These are phyloP conservation scores for Trichoderma erinaceum DNA, from an alignment of 495 filamentous ascomycete genomes.

Conservation along the genomic window DNA sequence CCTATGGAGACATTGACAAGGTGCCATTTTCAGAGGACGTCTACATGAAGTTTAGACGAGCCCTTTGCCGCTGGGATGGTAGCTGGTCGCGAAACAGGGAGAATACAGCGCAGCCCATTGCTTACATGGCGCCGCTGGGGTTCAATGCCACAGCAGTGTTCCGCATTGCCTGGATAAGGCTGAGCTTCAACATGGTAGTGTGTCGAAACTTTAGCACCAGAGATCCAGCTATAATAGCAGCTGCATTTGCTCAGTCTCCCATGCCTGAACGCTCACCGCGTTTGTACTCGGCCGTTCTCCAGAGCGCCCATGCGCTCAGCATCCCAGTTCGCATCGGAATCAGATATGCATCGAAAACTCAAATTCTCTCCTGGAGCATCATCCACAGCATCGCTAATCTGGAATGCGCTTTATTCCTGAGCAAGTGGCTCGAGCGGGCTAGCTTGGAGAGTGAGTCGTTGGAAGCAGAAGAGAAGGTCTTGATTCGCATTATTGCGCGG, in stretches of 20 bases:
- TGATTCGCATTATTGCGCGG: background rate
- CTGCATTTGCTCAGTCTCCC: slow-evolving; percentile 35
- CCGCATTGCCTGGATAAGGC: slow-evolving; percentile 47
- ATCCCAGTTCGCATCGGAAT: slow-evolving; percentile 50
- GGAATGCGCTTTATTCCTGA: slow-evolving; percentile 44
- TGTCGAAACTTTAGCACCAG: slow-evolving; percentile 44
- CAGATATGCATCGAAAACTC: slow-evolving; percentile 45
- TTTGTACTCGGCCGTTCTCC: slow-evolving; percentile 45
- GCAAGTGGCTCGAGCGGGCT: slow-evolving; percentile 41
- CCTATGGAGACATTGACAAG: background rate
- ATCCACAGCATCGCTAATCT: slow-evolving; percentile 19
- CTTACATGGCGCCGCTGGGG: slow-evolving; percentile 48
- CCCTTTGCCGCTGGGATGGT: slow-evolving; percentile 45
- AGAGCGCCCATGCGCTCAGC: slow-evolving; percentile 49
- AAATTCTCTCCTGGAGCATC: slow-evolving; percentile 51
- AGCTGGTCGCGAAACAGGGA: slow-evolving; percentile 49
- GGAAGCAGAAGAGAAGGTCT: background rate
- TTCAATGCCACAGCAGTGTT: slow-evolving; percentile 51
- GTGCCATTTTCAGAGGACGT: slow-evolving; percentile 8
- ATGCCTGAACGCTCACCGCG: slow-evolving; percentile 41
- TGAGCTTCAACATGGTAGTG: slow-evolving; percentile 44
- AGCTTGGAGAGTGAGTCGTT: slow-evolving; percentile 12
- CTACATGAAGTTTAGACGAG: slow-evolving; percentile 22
- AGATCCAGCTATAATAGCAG: slow-evolving; percentile 40
- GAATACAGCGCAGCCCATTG: slow-evolving; percentile 47